Evolutionary conservation across 768 basidiomycete species (phyloP), one percentile per base, ranked within the genome.

Genomic region (Sistotremastrum suecicum): DNA sequence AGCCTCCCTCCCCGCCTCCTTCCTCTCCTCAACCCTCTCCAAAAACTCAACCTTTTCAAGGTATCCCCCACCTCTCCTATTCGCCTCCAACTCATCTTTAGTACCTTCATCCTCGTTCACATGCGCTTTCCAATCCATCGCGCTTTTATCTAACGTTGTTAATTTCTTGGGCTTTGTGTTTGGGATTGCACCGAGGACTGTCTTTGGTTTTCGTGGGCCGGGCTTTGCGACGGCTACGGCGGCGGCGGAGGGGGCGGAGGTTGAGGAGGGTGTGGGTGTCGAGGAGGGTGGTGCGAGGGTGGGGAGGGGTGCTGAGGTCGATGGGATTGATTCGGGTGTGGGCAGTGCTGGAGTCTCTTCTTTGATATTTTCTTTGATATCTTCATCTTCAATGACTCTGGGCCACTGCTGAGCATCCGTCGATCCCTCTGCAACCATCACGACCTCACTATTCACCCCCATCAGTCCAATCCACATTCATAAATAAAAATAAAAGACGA

Each of bases 11-110:
- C 20, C 70, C 42, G 76, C 75, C 40, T 83, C 83, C 59, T 72
- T 78, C 49, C 83, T 69, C 41, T 76, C 77, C 33, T 76, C 80
- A 0, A 90, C 87, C 40, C 88, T 65, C 48, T 78, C 65, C 54
- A 91, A 61, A 56, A 90, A 91, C 36, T 88, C 85, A 32, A 87
- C 76, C 62, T 83, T 89, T 53, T 86, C 87, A 12, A 91, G 64
- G 60, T 83, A 91, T 0, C 87, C 84, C 6, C 83, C 85, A 0
- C 78, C 74, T 37, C 79, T 72, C 41, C 80, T 66, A 48, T 87
- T 80, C 3, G 75, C 74, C 42, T 82, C 75, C n/a, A 91, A 68
- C 50, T 85, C 82, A 52, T 86, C 79, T 49, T 75, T 71, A 6
- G 80, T 55, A 3, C 66, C 71, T 0, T 66, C 47, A 12, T 58